Percentiles rank a stretch among this genome's conserved stretches.
These are phyloP conservation scores for Phytophthora chlamydospora DNA, from an alignment of 352 stramenopile genomes.

Conservation along the genomic window DNA sequence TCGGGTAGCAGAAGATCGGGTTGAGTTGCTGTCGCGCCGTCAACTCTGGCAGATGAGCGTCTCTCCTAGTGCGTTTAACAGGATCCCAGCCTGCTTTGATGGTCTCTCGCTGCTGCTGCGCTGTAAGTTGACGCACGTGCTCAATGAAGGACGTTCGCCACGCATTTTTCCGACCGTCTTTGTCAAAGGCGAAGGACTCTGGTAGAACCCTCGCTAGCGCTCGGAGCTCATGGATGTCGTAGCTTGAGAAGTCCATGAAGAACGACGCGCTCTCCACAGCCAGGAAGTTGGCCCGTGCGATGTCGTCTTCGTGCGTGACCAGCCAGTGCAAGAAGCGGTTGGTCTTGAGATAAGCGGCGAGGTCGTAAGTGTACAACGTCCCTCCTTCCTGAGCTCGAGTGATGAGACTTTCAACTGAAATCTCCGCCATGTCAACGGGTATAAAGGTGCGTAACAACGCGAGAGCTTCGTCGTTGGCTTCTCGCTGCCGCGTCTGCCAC, in stretches of 20 bases:
- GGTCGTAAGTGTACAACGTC: slow-evolving; percentile 76
- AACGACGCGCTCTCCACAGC: slow-evolving; percentile 59
- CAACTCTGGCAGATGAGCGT: slow-evolving; percentile 66
- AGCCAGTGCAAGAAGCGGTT: slow-evolving; percentile 83
- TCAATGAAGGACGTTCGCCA: slow-evolving; percentile 74
- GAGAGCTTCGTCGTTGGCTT: slow-evolving; percentile 49
- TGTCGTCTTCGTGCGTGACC: slow-evolving; percentile 73
- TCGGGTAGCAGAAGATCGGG: slow-evolving; percentile 71
- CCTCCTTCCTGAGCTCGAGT: slow-evolving; percentile 38
- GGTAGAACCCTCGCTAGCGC: slow-evolving; percentile 59
- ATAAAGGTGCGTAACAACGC: slow-evolving; percentile 54
- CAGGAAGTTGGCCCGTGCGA: slow-evolving; percentile 75
- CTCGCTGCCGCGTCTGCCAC: slow-evolving; percentile 50
- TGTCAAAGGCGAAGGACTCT: slow-evolving; percentile 74
- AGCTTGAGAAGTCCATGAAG: slow-evolving; percentile 70
- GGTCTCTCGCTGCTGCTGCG: slow-evolving; percentile 62
- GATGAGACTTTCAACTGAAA: slow-evolving; percentile 65
- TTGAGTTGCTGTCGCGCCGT: slow-evolving; percentile 69
- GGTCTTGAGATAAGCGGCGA: slow-evolving; percentile 80
- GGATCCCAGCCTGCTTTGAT: slow-evolving; percentile 76
- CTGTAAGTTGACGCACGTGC: slow-evolving; percentile 55
- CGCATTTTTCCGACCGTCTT: slow-evolving; percentile 66
- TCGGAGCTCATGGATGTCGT: slow-evolving; percentile 75
- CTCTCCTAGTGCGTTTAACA: slow-evolving; percentile 35
- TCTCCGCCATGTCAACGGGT: slow-evolving; percentile 58